Evolutionary conservation across 345 rosid genomes (phyloP), one percentile per base, ranked within the genome.

Genomic region (Balakata baccata): DNA sequence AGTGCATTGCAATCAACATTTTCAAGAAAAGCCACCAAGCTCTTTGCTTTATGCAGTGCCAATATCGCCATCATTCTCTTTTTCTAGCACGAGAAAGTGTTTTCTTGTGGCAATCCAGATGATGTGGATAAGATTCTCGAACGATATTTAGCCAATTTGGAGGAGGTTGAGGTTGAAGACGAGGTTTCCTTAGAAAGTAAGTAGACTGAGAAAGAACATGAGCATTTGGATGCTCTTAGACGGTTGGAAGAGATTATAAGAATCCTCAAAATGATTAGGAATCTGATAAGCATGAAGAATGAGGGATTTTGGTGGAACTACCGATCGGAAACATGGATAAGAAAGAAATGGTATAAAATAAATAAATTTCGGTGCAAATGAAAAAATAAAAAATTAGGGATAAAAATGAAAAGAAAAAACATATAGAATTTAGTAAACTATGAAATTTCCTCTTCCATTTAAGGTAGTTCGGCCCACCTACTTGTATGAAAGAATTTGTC

Each of bases 11-110:
- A n/a, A n/a, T n/a, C n/a, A n/a, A n/a, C n/a, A 29, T 72, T 17
- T 71, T 77, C 68, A 72, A 50, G 16, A 77, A 77, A 62, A 62
- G 80, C 80, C 11, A 50, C 72, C 6, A 73, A 77, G 22, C n/a
- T 77, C 5, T 58, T 72, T 9, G 60, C 71, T 62, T 60, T 77
- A 4, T 72, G 76, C 17, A 76, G 76, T 2, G 76, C 73, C 0
- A 68, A 77, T 25, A 41, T 61, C 4, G 73, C 80, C 5, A 39
- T 77, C 22, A 11, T 77, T 9, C 25, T 66, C 63, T 66, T 67
- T 46, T 71, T 73, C 5, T 47, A 29, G 16, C 72, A 77, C 7
- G 23, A 22, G 14, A 77, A 60, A 45, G 49, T 67, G 3, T 77
- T 72, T 25, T 66, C 63, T 11, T 66, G n/a, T n/a, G 76, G 76